Conservation (phyloP, 1,139 yeast species). For the Yamadazyma trypodendri region DNA sequence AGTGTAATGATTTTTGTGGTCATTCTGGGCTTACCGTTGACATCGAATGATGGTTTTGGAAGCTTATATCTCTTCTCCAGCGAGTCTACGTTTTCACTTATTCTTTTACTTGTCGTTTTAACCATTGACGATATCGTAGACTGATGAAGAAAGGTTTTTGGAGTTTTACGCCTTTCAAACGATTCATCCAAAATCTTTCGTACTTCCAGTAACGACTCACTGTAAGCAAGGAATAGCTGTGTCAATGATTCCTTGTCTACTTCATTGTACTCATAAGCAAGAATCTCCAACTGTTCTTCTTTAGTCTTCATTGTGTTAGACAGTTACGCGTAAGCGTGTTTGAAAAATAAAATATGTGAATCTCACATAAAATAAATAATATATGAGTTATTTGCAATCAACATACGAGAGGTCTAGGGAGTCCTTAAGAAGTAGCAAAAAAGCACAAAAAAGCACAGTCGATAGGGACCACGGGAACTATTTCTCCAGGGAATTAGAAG, state of each 20-base stretch:
- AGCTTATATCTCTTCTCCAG: not conserved
- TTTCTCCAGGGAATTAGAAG: too few relatives aligned
- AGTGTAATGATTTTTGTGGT: conserved; percentile 17
- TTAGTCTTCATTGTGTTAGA: conserved; percentile 9
- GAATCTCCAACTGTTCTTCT: conserved; percentile 14
- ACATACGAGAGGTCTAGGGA: too few relatives aligned
- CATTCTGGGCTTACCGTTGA: conserved; percentile 5
- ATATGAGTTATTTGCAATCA: too few relatives aligned
- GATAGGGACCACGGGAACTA: too few relatives aligned
- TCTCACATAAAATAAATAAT: too few relatives aligned
- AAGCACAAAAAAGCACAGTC: too few relatives aligned
- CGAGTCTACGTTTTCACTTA: not conserved
- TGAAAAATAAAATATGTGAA: not conserved
- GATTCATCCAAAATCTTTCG: conserved; percentile 26
- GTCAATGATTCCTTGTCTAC: conserved; percentile 25
- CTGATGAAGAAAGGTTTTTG: conserved; percentile 20
- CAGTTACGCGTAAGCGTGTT: conserved; percentile 7
- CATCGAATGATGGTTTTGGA: not conserved
- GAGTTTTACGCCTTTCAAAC: conserved; percentile 10
- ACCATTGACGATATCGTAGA: conserved; percentile 20
- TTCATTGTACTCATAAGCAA: conserved; percentile 16
- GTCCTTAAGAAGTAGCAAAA: too few relatives aligned
- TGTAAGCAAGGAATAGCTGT: conserved; percentile 38
- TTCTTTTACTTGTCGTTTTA: conserved; percentile 3
- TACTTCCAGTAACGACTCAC: conserved; percentile 34